A percentile compares a stretch with the other conserved stretches of the same genome.
phyloP scores from a whole-genome alignment of 2,329 filamentous ascomycete genomes.

The Beauveria asiatica region DNA sequence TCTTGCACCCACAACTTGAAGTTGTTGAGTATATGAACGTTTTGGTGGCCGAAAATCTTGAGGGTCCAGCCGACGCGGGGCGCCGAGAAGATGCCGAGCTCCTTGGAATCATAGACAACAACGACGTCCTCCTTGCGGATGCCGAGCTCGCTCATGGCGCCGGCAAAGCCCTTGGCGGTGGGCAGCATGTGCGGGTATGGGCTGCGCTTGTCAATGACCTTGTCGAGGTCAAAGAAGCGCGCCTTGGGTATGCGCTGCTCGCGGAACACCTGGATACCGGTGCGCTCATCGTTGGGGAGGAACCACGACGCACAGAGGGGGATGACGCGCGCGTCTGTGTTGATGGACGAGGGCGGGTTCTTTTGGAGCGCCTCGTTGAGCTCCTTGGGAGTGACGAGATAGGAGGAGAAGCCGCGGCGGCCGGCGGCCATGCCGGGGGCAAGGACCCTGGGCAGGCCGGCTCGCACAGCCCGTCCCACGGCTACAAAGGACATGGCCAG shows the following conservation, averaged over 20 bases:
- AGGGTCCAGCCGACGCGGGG: constrained; percentile 93
- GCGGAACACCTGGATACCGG: constrained; percentile 71
- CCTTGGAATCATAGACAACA: constrained; percentile 88
- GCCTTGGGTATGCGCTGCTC: constrained; percentile 79
- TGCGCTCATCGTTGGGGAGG: constrained; percentile 81
- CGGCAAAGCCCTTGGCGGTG: constrained; percentile 67
- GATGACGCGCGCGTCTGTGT: constrained; percentile 73
- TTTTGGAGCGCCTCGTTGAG: constrained; percentile 73
- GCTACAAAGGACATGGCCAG: constrained; percentile 34
- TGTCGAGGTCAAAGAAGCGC: constrained; percentile 94
- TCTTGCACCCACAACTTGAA: constrained; percentile 89
- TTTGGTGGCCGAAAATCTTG: constrained; percentile 77
- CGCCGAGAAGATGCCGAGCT: constrained; percentile 88
- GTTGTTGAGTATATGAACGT: constrained; percentile 89
- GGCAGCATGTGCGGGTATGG: constrained; percentile 97
- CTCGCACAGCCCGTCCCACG: constrained; percentile 34
- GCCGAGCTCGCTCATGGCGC: constrained; percentile 81
- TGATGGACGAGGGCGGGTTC: constrained; percentile 71
- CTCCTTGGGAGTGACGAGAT: constrained; percentile 78
- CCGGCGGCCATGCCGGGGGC: constrained; percentile 21
- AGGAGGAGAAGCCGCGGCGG: constrained; percentile 56
- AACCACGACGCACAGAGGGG: constrained; percentile 95
- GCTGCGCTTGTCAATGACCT: constrained; percentile 75
- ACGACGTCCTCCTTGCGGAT: constrained; percentile 81
- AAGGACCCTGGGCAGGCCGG: constrained; percentile 28